Evolutionary conservation across 108 stramenopile species (phyloP).

Genomic region (Tribonema minus): DNA sequence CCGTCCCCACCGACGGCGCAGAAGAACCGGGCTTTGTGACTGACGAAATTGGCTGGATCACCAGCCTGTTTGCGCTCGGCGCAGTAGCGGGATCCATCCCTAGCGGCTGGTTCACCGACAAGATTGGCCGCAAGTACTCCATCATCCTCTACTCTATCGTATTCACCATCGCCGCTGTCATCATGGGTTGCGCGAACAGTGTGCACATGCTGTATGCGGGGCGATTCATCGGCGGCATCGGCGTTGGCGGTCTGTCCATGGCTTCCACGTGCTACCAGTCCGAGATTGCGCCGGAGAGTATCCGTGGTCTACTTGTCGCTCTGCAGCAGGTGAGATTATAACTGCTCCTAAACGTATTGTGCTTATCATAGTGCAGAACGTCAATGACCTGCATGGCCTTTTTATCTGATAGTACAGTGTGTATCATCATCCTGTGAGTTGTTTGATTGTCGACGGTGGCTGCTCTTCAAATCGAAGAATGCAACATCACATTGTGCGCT

Average conservation of each 20-base stretch:
- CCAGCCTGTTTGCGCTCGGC: constrained; percentile 2
- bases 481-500: too few relatives aligned
- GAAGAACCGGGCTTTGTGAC: neutral
- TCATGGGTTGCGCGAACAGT: neutral
- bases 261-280: constrained; percentile 39
- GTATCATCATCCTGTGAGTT: too few relatives aligned
- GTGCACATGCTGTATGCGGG: neutral
- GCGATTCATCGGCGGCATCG: neutral
- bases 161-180: constrained; percentile 4
- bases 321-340: constrained; percentile 56
- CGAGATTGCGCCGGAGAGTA: constrained; percentile 45
- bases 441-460: too few relatives aligned
- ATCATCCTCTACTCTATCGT: constrained; percentile 3
- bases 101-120: neutral
- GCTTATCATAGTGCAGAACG: too few relatives aligned
- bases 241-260: constrained; percentile 14
- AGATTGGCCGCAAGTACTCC: neutral
- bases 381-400: too few relatives aligned
- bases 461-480: too few relatives aligned
- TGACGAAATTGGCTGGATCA: constrained; percentile 8
- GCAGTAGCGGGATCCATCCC: neutral
- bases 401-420: too few relatives aligned
- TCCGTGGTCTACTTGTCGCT: constrained; percentile 40
- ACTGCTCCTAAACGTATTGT: too few relatives aligned
- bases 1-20: neutral